These are phyloP conservation scores for Mortierella antarctica DNA, from an alignment of 192 early-diverging fungal species.

Conservation along the genomic window DNA sequence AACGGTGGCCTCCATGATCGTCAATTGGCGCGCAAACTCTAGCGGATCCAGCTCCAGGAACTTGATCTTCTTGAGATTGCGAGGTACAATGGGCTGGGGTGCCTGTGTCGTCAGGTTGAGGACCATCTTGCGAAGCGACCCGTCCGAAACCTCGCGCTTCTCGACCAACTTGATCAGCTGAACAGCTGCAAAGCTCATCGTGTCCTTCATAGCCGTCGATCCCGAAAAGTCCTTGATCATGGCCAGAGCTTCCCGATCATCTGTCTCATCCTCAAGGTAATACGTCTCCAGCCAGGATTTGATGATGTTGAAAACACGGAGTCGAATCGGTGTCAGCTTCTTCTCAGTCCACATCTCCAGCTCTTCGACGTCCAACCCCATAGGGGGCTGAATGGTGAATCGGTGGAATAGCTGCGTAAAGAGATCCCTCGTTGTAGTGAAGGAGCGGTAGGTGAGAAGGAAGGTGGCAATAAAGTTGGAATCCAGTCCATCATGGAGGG, in stretches of 20 bases:
- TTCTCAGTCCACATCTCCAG: constrained; percentile 84
- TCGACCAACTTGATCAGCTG: constrained; percentile 85
- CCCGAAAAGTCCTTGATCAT: constrained; percentile 80
- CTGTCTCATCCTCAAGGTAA: constrained; percentile 76
- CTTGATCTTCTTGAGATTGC: constrained; percentile 80
- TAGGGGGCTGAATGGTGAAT: constrained; percentile 83
- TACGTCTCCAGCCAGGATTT: constrained; percentile 97
- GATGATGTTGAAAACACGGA: constrained; percentile 94
- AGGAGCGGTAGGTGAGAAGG: constrained; percentile 95
- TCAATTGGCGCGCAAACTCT: constrained; percentile 96
- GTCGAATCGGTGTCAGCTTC: constrained; percentile 90
- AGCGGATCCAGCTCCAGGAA: constrained; percentile 91
- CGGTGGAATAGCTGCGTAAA: constrained; percentile 79
- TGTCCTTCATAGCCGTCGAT: constrained; percentile 71
- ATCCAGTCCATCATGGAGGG: constrained; percentile 88
- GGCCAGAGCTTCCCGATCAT: constrained; percentile 73
- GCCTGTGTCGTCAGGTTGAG: constrained; percentile 69
- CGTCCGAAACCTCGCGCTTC: constrained; percentile 73
- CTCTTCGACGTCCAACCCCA: constrained; percentile 72
- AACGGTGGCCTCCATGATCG: constrained; percentile 87
- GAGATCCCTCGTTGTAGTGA: constrained; percentile 84
- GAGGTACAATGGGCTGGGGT: constrained; percentile 86
- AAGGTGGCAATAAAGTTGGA: constrained; percentile 91
- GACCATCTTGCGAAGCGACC: constrained; percentile 70
- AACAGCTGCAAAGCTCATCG: constrained; percentile 74